Conservation (phyloP, 2,329 filamentous ascomycete species). For the Exserohilum rostratum region DNA sequence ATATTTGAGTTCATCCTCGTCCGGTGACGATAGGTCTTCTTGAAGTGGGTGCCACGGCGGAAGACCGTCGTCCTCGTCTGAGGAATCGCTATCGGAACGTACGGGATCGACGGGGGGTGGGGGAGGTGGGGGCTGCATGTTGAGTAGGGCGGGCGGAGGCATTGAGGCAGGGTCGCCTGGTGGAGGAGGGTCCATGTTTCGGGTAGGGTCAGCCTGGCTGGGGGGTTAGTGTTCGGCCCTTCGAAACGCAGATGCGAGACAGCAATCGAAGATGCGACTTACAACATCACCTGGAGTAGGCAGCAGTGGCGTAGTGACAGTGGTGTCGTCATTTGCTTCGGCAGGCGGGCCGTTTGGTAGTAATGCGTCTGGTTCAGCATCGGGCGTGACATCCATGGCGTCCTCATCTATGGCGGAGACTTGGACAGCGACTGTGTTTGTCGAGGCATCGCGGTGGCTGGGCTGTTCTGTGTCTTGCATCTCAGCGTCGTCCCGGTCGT, state of each 20-base stretch:
- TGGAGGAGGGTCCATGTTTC: constrained; percentile 30
- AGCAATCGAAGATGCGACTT: constrained; percentile 9
- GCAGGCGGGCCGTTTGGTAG: constrained; percentile 32
- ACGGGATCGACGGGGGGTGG: constrained; percentile 40
- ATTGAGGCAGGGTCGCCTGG: constrained; percentile 25
- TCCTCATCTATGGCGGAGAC: constrained; percentile 44
- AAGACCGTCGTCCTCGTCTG: constrained; percentile 45
- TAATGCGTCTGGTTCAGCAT: constrained; percentile 32
- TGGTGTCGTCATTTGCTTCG: constrained; percentile 16
- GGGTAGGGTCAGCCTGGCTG: constrained; percentile 16
- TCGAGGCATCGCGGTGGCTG: constrained; percentile 15
- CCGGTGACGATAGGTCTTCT: constrained; percentile 62
- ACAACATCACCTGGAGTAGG: constrained; percentile 26
- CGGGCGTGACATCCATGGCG: constrained; percentile 49
- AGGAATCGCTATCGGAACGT: constrained; percentile 42
- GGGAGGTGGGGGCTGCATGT: constrained; percentile 38
- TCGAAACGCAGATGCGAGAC: not conserved
- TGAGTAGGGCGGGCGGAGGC: constrained; percentile 24
- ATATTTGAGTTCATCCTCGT: constrained; percentile 64
- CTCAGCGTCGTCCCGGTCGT: constrained; percentile 46
- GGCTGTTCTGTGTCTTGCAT: constrained; percentile 40
- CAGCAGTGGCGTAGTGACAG: constrained; percentile 19
- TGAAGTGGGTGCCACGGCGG: constrained; percentile 59
- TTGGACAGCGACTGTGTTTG: constrained; percentile 33
- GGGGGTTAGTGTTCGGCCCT: not conserved